phyloP scores from a whole-genome alignment of 2,329 filamentous ascomycete species.

The Rutstroemia sp. region DNA sequence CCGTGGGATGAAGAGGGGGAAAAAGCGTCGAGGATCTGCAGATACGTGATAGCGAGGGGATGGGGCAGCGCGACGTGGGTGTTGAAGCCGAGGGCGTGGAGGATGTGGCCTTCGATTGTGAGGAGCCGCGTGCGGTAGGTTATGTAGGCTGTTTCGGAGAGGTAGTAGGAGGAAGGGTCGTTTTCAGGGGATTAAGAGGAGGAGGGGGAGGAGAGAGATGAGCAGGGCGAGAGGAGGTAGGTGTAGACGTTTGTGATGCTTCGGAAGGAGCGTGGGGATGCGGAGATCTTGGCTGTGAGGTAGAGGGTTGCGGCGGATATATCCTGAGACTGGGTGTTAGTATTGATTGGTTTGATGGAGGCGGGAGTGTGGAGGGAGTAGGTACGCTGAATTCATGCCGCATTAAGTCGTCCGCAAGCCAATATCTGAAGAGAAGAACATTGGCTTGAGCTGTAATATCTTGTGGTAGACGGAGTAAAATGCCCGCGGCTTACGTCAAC shows the following conservation, averaged over 20 bases:
- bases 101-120: conserved; percentile 67
- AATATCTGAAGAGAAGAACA: conserved; percentile 75
- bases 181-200: no score
- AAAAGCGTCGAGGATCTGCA: conserved; percentile 77
- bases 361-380: no score
- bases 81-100: conserved; percentile 72
- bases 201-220: conserved; percentile 28
- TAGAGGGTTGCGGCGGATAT: conserved; percentile 77
- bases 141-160: conserved; percentile 67
- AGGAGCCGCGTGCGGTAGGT: conserved; percentile 57
- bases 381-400: conserved; percentile 46
- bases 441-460: conserved; percentile 81
- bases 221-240: conserved; percentile 62
- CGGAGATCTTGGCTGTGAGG: conserved; percentile 74
- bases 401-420: conserved; percentile 51
- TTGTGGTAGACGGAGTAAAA: conserved; percentile 77
- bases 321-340: conserved; percentile 53
- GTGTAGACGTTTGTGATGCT: conserved; percentile 80
- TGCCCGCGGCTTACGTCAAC: conserved; percentile 69
- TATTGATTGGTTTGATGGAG: no score
- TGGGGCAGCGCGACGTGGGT: conserved; percentile 82
- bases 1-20: no score
- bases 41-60: conserved; percentile 79
- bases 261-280: conserved; percentile 66
- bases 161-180: conserved; percentile 53